Evolutionary conservation across 257 asterid genomes (phyloP).

Genomic region (Lycium barbarum): DNA sequence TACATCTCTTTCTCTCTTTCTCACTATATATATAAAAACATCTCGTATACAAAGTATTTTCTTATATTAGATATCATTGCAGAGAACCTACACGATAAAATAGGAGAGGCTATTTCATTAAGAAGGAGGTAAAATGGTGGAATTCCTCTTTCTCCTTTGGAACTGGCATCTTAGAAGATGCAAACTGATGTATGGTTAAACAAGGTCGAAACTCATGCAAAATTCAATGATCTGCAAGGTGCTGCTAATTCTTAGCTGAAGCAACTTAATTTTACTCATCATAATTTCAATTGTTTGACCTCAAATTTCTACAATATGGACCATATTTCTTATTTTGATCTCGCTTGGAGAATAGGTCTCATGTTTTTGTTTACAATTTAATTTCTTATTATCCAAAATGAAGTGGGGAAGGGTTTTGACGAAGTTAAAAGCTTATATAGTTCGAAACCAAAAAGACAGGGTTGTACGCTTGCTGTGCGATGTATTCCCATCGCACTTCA

Average conservation of each 20-base stretch:
- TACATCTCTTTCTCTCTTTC: too few relatives aligned
- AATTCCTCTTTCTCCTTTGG: constrained; percentile 25
- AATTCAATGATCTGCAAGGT: not conserved
- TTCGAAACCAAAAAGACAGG: too few relatives aligned
- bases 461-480: too few relatives aligned
- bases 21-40: too few relatives aligned
- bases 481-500: too few relatives aligned
- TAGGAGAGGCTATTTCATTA: too few relatives aligned
- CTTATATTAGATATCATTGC: too few relatives aligned
- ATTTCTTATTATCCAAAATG: not conserved
- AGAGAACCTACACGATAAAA: too few relatives aligned
- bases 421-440: too few relatives aligned
- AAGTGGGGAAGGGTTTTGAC: too few relatives aligned
- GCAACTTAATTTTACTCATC: constrained; percentile 40
- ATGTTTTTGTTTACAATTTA: not conserved
- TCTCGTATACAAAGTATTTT: too few relatives aligned
- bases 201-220: constrained; percentile 36
- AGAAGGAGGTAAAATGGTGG: not conserved
- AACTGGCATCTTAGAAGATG: not conserved
- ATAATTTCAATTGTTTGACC: constrained; percentile 44
- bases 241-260: constrained; percentile 48
- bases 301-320: not conserved
- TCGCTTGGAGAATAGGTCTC: not conserved
- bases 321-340: not conserved
- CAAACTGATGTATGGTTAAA: constrained; percentile 58